Base-by-base conservation (phyloP, 169 alveolate genomes). In the Theileria sp. region DNA sequence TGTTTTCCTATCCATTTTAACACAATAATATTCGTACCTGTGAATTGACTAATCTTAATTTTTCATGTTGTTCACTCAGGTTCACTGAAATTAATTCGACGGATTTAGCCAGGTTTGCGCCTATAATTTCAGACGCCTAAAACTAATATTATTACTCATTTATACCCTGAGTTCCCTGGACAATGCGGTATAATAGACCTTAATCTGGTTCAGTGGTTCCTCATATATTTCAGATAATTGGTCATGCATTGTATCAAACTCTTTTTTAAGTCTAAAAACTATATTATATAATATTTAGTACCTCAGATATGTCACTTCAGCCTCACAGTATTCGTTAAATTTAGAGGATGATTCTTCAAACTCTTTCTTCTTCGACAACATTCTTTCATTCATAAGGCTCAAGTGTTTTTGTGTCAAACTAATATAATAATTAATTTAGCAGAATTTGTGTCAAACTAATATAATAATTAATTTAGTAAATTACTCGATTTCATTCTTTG, bases 401-500 rank as follows among this genome's bases (percentile, higher is more conserved):
- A 60, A 65, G 56, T 72, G 28, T 66, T 84, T 72, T 82, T 79
- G 17, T 66, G 49, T 73, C 58, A 49, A 75, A 67, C 44, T 71
- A 70, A 21, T 28, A 26, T 61, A 71, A 62, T 81, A 66, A n/a
- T n/a, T n/a, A n/a, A n/a, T n/a, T n/a, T n/a, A n/a, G n/a, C n/a
- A n/a, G n/a, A n/a, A n/a, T 72, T 82, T 79, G 17, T 66, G 49
- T 73, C 58, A 49, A 75, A 67, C 44, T 71, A 70, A 21, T 28
- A 26, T 61, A 71, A 62, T 28, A 71, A 6, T 4, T 9, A 28
- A n/a, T 13, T 62, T 10, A 12, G 60, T 66, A 15, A 75, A 91
- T 68, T 61, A 83, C 87, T 82, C 92, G 17, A 79, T 77, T 49
- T 51, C 86, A 21, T 56, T 61, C 36, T 85, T 51, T 1, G 84